These are phyloP conservation scores for Trichosporon sp. DNA, from an alignment of 1,284 basidiomycete genomes.

Conservation along the genomic window DNA sequence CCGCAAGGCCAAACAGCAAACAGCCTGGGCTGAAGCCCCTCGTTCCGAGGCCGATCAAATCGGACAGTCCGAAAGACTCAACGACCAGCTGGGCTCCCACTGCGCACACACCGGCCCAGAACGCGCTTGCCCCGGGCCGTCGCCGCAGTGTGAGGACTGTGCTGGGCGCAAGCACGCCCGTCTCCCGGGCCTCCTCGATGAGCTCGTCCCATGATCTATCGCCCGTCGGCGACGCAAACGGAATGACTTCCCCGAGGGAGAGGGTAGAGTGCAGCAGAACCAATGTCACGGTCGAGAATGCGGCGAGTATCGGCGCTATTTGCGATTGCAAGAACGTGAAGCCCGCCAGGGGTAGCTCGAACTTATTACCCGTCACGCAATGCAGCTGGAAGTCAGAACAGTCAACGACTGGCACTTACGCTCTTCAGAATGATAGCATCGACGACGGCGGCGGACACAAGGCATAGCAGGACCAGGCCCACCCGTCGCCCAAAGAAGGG, in stretches of 20 bases:
- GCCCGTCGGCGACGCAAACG: conserved; percentile 4
- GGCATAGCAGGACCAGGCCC: background rate
- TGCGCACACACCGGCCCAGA: background rate
- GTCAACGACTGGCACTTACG: background rate
- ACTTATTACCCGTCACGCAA: background rate
- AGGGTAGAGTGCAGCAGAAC: background rate
- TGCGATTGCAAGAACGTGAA: background rate
- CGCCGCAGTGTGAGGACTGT: conserved; percentile 27
- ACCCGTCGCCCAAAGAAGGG: background rate
- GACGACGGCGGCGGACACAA: background rate
- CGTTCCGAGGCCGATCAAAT: background rate
- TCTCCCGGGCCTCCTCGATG: conserved; percentile 1
- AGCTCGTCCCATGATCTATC: conserved; percentile 1
- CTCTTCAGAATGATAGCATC: background rate
- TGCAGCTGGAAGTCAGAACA: background rate
- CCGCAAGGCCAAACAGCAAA: background rate
- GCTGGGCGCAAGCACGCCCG: background rate
- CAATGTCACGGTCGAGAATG: background rate
- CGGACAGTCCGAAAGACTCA: background rate
- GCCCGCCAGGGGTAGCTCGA: background rate
- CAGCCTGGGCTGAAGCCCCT: background rate
- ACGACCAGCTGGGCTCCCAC: background rate
- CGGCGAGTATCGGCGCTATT: background rate
- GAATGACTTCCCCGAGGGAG: background rate
- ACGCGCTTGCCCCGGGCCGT: conserved; percentile 13